Base-by-base conservation (phyloP, 352 stramenopile genomes). In the Pythium dissimile region DNA sequence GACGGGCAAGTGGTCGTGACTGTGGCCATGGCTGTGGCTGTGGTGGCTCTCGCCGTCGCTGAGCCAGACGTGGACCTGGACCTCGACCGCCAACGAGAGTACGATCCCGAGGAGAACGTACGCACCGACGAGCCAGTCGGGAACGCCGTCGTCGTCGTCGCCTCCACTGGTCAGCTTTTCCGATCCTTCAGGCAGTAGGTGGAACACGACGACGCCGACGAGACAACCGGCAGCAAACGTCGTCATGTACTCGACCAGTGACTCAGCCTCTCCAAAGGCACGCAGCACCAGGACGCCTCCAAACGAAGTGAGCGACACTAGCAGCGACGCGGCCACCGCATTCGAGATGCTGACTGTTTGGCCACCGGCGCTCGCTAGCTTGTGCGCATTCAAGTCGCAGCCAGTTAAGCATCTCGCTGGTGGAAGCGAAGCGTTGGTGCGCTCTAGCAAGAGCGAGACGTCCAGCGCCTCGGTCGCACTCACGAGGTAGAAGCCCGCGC, bases 181-280 rank as follows among this genome's bases (percentile, higher is more conserved):
- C n/a, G 64, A 58, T 5, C 66, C 64, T 61, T 78, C 70, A 2
- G 59, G 66, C 20, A 68, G 71, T 38, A 78, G 41, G 52, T 75
- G 70, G 41, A 78, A 78, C 15, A 71, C 63, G 5, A 69, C 60
- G 49, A 78, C 70, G 16, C 58, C 70, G 10, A 78, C 30, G 42
- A 78, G 45, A 49, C 70, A 78, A 9, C 64, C 60, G 1, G 64
- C 55, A 1, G 50, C 64, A 16, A 72, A 71, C 21, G 43, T 74
- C 38, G 50, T 66, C 58, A 66, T 74, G 59, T 66, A 73, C 37
- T 71, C 57, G 26, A 69, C 62, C 15, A 71, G 34, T 12, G 56
- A 21, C 8, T 71, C 57, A 16, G 63, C 52, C 26, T 52, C 47
- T 4, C 62, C 62, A 42, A 46, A 42, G 3, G 68, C 31, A 32